A percentile compares a stretch with the other conserved stretches of the same genome.
Evolutionary conservation across 257 asterid species (phyloP).

Genomic region (Rauvolfia tetraphylla): DNA sequence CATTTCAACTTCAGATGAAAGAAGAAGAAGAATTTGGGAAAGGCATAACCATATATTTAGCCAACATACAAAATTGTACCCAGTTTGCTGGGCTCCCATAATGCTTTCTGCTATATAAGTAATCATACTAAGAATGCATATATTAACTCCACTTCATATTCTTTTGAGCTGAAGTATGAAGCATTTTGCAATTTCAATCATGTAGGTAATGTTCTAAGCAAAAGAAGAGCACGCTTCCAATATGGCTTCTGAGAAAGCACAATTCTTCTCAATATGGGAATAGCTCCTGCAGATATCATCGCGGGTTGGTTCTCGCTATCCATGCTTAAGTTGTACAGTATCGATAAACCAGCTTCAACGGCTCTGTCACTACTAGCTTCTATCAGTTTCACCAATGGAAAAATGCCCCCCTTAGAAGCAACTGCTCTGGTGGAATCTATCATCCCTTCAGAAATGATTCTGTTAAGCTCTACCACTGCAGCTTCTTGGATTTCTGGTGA

Average conservation of each 20-base stretch:
- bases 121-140: background rate
- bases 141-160: background rate
- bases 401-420: constrained; percentile 64
- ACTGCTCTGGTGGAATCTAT: constrained; percentile 54
- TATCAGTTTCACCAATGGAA: constrained; percentile 57
- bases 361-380: constrained; percentile 51
- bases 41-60: background rate
- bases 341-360: constrained; percentile 57
- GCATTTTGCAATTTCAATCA: constrained; percentile 7
- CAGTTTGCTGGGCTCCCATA: background rate
- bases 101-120: background rate
- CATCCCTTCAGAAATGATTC: constrained; percentile 61
- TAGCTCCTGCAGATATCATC: constrained; percentile 70
- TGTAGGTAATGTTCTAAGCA: constrained; percentile 74
- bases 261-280: constrained; percentile 60
- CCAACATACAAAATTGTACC: background rate
- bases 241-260: constrained; percentile 53
- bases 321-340: constrained; percentile 73
- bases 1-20: too few relatives aligned
- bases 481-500: constrained; percentile 53
- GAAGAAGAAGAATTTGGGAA: background rate
- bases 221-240: constrained; percentile 64
- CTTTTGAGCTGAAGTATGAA: background rate
- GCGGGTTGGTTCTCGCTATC: constrained; percentile 74
- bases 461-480: constrained; percentile 71